A percentile compares a stretch with the other conserved stretches of the same genome.
These are phyloP conservation scores for Lycium ferocissimum DNA, from an alignment of 257 asterid species.

Conservation along the genomic window DNA sequence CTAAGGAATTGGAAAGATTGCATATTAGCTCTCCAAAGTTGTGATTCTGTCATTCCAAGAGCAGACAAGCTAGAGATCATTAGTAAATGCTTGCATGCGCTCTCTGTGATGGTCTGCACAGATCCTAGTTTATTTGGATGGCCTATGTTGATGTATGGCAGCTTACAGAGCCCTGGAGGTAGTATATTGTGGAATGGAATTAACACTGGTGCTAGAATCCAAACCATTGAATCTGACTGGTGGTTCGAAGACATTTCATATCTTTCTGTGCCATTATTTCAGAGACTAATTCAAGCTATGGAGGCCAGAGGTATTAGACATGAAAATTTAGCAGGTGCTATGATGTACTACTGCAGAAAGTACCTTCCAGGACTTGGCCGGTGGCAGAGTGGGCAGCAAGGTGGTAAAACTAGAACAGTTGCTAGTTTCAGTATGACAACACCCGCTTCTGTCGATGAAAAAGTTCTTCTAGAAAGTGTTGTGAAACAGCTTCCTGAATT, in stretches of 20 bases:
- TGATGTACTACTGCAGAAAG: slow-evolving; percentile 82
- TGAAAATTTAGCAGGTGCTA: slow-evolving; percentile 70
- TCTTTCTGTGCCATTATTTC: slow-evolving; percentile 74
- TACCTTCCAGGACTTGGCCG: slow-evolving; percentile 91
- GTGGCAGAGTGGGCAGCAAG: slow-evolving; percentile 73
- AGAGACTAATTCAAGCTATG: slow-evolving; percentile 70
- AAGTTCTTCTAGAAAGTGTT: slow-evolving; percentile 70
- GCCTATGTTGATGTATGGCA: slow-evolving; percentile 98
- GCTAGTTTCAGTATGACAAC: slow-evolving; percentile 80
- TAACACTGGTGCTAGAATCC: slow-evolving; percentile 89
- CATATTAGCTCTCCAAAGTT: slow-evolving; percentile 86
- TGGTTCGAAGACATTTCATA: slow-evolving; percentile 93
- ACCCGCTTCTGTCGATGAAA: slow-evolving; percentile 79
- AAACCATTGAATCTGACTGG: slow-evolving; percentile 82
- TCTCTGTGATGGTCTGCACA: slow-evolving; percentile 89
- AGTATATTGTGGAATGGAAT: slow-evolving; percentile 98
- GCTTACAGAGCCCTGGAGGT: slow-evolving; percentile 96
- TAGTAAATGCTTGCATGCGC: slow-evolving; percentile 64
- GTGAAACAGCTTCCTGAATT: slow-evolving; percentile 71
- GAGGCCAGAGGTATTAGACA: slow-evolving; percentile 75
- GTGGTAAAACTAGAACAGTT: slow-evolving; percentile 62
- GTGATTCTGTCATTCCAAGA: slow-evolving; percentile 65
- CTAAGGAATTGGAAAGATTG: slow-evolving; percentile 82
- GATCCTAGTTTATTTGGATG: slow-evolving; percentile 94
- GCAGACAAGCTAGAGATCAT: slow-evolving; percentile 81